Percentiles rank a stretch among this genome's conserved stretches.
Conservation (phyloP, 352 stramenopile species). For the Globisporangium rhizosaccharum region DNA sequence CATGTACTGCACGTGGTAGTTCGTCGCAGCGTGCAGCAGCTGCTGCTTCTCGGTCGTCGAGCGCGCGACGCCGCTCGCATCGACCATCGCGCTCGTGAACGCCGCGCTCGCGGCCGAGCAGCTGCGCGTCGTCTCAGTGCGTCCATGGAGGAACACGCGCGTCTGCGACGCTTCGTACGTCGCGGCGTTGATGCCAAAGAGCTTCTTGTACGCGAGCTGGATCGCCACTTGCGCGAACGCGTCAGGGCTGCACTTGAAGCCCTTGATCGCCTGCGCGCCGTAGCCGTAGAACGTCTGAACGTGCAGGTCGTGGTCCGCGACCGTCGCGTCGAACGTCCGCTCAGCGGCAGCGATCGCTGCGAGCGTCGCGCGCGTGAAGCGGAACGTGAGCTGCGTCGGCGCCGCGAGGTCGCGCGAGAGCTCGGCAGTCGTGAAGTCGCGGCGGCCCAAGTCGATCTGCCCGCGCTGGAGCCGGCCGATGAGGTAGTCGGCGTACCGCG, state of each 20-base stretch:
- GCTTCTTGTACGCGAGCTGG: constrained; percentile 88
- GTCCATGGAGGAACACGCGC: constrained; percentile 91
- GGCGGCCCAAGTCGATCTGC: constrained; percentile 40
- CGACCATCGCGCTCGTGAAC: constrained; percentile 86
- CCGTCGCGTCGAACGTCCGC: constrained; percentile 58
- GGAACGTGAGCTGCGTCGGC: constrained; percentile 45
- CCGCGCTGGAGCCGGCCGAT: constrained; percentile 44
- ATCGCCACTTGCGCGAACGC: constrained; percentile 95
- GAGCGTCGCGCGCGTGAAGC: constrained; percentile 43
- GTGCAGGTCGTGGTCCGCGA: constrained; percentile 85
- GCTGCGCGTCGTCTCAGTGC: constrained; percentile 89
- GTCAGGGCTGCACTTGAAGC: constrained; percentile 89
- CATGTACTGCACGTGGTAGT: constrained; percentile 63
- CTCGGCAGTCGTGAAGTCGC: constrained; percentile 34
- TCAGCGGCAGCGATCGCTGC: constrained; percentile 45
- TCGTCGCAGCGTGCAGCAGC: constrained; percentile 35
- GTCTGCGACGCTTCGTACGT: constrained; percentile 96
- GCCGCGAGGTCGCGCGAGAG: constrained; percentile 19
- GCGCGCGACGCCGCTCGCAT: constrained; percentile 23
- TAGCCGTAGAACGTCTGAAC: constrained; percentile 88
- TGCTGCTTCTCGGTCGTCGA: constrained; percentile 33
- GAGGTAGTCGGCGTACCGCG: constrained; percentile 60
- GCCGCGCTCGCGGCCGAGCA: constrained; percentile 74
- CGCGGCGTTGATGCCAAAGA: constrained; percentile 49
- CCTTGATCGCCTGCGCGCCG: constrained; percentile 87